These are phyloP conservation scores for Colletotrichum sp. DNA, from an alignment of 2,329 filamentous ascomycete species.

Conservation along the genomic window DNA sequence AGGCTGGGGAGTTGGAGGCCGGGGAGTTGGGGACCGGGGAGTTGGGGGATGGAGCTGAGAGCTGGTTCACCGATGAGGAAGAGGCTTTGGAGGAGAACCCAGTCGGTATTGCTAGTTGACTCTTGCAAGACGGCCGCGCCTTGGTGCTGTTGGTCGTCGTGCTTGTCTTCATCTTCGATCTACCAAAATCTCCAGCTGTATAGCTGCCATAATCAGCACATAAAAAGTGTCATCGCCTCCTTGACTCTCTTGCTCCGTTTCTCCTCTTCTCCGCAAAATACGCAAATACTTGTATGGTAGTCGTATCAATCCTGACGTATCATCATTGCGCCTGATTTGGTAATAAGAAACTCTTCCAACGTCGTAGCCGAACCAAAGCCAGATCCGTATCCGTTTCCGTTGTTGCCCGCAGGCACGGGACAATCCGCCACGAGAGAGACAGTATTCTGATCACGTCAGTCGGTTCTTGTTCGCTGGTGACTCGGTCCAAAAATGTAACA, in stretches of 20 bases:
- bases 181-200: neutral
- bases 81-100: neutral
- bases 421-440: conserved; percentile 5
- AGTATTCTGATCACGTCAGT: conserved; percentile 8
- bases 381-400: neutral
- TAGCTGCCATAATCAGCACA: neutral
- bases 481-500: neutral
- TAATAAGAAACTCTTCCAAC: conserved; percentile 12
- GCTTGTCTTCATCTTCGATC: neutral
- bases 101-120: neutral
- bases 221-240: neutral
- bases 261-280: neutral
- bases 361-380: neutral
- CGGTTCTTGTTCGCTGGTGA: too few relatives aligned
- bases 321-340: conserved; percentile 12
- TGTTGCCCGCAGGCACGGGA: neutral
- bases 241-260: neutral
- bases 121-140: neutral
- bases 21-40: conserved; percentile 42
- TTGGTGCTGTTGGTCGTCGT: neutral
- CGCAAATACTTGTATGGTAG: neutral
- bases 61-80: neutral
- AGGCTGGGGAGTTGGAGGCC: conserved; percentile 41
- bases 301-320: neutral
- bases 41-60: conserved; percentile 35